phyloP scores from a whole-genome alignment of 2,329 filamentous ascomycete species.

The Cladosporium sp. region DNA sequence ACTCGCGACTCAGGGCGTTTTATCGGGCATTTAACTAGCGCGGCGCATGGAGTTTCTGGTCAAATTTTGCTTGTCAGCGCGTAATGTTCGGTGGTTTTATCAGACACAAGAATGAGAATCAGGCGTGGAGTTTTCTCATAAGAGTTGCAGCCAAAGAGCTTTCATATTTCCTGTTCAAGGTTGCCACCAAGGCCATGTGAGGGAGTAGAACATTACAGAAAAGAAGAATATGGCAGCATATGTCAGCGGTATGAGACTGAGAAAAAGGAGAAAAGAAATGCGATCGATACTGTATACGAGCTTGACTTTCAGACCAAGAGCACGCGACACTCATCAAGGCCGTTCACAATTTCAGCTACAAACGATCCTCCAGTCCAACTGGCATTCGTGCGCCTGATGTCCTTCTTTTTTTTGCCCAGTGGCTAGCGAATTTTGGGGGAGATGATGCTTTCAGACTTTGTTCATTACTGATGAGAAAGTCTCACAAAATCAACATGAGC shows the following conservation, averaged over 20 bases:
- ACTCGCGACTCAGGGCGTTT: neutral
- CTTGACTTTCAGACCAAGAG: neutral
- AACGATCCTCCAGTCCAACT: neutral
- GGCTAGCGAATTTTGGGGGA: neutral
- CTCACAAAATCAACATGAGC: neutral
- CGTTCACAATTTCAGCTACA: neutral
- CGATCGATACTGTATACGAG: neutral
- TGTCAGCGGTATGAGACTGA: neutral
- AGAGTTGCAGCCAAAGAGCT: neutral
- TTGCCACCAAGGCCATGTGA: neutral
- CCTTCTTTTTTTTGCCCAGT: neutral
- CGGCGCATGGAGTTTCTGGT: slow-evolving; percentile 6
- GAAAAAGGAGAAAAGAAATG: neutral
- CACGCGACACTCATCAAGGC: neutral
- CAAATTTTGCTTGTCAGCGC: neutral
- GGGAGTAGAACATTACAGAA: neutral
- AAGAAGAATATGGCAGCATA: neutral
- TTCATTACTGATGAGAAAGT: neutral
- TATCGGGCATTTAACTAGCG: slow-evolving; percentile 8
- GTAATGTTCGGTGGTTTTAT: neutral
- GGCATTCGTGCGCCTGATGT: neutral
- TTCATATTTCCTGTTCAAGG: too few species aligned
- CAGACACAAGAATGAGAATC: neutral
- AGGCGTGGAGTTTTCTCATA: neutral
- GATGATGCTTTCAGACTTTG: neutral